A percentile compares a stretch with the other conserved stretches of the same genome.
phyloP scores from a whole-genome alignment of 495 filamentous ascomycete species.

The Amniculicola lignicola region DNA sequence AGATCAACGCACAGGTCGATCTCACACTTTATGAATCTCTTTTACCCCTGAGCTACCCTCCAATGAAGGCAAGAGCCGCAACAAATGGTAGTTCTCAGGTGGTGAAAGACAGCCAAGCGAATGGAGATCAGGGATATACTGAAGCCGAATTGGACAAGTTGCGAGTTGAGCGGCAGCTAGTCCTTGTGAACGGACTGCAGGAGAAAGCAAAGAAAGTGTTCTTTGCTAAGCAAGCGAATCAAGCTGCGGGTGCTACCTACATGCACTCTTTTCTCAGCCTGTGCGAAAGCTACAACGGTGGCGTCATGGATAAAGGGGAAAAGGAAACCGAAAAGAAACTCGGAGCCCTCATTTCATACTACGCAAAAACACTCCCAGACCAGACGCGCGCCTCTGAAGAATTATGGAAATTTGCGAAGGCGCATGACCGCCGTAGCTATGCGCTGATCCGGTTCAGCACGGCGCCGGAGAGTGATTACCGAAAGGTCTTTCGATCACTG shows the following conservation, averaged over 20 bases:
- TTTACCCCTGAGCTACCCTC: constrained; percentile 80
- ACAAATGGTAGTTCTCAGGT: constrained; percentile 46
- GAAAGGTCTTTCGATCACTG: constrained; percentile 81
- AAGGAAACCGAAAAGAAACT: constrained; percentile 66
- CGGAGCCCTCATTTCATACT: constrained; percentile 60
- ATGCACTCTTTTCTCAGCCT: constrained; percentile 68
- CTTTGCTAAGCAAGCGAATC: constrained; percentile 77
- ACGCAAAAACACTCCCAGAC: constrained; percentile 75
- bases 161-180: constrained; percentile 77
- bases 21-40: constrained; percentile 82
- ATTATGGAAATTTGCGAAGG: constrained; percentile 85
- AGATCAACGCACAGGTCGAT: constrained; percentile 80
- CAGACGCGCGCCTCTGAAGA: constrained; percentile 61
- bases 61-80: constrained; percentile 64
- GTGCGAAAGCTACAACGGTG: constrained; percentile 85
- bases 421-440: constrained; percentile 86
- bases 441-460: constrained; percentile 83
- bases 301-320: constrained; percentile 70
- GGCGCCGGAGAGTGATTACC: constrained; percentile 84
- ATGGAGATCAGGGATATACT: constrained; percentile 49
- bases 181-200: constrained; percentile 76
- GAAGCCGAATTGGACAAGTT: constrained; percentile 73
- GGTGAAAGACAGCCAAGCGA: constrained; percentile 50
- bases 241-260: constrained; percentile 64
- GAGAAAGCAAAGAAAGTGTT: constrained; percentile 78